Conservation (phyloP, 306 rosid species). For the Cyclanthera cordifolia region DNA sequence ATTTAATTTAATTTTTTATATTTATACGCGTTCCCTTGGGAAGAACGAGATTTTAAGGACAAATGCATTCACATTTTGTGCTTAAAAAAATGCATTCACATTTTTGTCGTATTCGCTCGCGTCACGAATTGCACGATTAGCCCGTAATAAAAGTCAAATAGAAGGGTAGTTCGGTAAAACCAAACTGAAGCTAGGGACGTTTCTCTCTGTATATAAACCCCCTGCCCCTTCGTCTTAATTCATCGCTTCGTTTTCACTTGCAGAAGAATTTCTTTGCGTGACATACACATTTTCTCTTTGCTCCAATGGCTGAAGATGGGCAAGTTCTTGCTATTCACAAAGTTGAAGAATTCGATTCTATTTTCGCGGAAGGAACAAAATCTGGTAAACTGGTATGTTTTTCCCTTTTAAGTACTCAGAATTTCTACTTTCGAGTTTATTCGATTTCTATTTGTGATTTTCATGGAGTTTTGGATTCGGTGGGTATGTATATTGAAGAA, state of each 20-base stretch:
- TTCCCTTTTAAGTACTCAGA: too few species aligned
- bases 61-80: constrained; percentile 4
- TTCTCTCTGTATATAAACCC: background rate
- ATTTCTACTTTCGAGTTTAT: background rate
- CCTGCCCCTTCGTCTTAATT: background rate
- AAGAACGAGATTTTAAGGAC: background rate
- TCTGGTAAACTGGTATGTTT: constrained; percentile 32
- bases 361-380: constrained; percentile 16
- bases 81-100: constrained; percentile 7
- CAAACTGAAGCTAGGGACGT: background rate
- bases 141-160: background rate
- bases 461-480: background rate
- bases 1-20: background rate
- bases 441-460: background rate
- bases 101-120: background rate
- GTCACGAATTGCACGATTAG: background rate
- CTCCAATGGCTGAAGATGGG: constrained; percentile 25
- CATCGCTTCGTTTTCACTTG: background rate
- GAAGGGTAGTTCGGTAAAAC: background rate
- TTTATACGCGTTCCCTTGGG: background rate
- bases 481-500: background rate
- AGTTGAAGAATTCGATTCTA: constrained; percentile 22
- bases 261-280: background rate
- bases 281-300: background rate
- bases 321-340: constrained; percentile 28